Base-by-base conservation (phyloP, 495 filamentous ascomycete genomes). In the Halenospora varia region DNA sequence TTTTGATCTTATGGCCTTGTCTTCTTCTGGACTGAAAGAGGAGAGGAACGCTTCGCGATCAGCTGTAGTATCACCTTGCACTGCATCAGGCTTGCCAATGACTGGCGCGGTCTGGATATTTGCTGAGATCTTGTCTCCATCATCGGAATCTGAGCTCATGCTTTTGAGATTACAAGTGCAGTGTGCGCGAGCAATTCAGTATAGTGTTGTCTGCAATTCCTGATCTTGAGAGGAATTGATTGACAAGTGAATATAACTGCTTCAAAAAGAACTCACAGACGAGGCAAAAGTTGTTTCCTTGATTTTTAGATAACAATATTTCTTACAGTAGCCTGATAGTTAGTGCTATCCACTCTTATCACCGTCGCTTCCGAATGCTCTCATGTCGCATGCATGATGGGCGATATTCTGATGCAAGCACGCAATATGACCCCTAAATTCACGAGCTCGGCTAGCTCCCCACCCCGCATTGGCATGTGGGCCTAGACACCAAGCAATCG, bases 21-120 rank as follows among this genome's bases (percentile, higher is more conserved):
- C 66, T 24, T 73, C 71, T 56, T 66, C 68, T 1, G 65, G 63
- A 13, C 62, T 62, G 51, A 71, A 71, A 10, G 63, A 65, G 1
- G 58, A 53, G 0, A 69, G 62, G 24, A 69, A 68, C 3, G 56
- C 56, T 44, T 53, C 18, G 2, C 51, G 51, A 3, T 42, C 51
- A 2, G 29, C 51, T 18, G 41, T 10, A 29, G 51, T 6, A 35
- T 53, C 51, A 19, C 26, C 44, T 17, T 53, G 11, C 35, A 53
- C n/a, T 15, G 11, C 17, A 35, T 52, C 49, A 6, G 11, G n/a
- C 6, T 40, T 52, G 6, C 19, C 24, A 53, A 3, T 53, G 29
- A n/a, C 26, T 6, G 17, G 29, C 39, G 23, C 4, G 4, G 42
- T 20, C 19, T 40, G 9, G 15, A 20, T 20, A 6, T 46, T 46